These are phyloP conservation scores for Oryza glumipatula DNA, from an alignment of 176 grass and related monocot species.

Conservation along the genomic window DNA sequence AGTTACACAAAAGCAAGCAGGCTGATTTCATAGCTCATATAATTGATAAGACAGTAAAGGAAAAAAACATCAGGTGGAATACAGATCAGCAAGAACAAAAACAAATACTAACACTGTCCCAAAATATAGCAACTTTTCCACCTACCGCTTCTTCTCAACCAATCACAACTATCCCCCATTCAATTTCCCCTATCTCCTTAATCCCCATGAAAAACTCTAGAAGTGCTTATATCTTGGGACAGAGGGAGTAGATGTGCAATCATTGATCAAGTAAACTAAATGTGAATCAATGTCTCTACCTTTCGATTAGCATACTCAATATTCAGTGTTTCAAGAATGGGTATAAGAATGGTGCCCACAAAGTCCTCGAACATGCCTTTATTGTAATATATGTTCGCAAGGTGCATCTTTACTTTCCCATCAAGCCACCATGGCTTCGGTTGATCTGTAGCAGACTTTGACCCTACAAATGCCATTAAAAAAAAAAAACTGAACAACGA, in stretches of 20 bases:
- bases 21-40: not conserved
- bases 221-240: too few species aligned
- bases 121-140: too few species aligned
- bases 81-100: not conserved
- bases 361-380: constrained; percentile 74
- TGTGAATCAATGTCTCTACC: constrained; percentile 44
- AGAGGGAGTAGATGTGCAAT: not conserved
- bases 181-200: too few species aligned
- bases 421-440: constrained; percentile 83
- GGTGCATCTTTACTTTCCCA: constrained; percentile 84
- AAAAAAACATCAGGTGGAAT: not conserved
- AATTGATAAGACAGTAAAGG: not conserved
- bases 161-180: too few species aligned
- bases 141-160: too few species aligned
- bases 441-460: constrained; percentile 36
- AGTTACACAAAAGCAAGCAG: not conserved
- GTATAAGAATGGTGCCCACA: constrained; percentile 76
- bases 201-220: too few species aligned
- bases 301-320: constrained; percentile 81
- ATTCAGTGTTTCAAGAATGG: constrained; percentile 74
- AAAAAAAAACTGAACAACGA: not conserved
- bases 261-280: constrained; percentile 21
- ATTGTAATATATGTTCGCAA: constrained; percentile 74
- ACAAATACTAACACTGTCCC: too few species aligned
- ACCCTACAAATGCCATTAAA: constrained; percentile 39